A percentile compares a stretch with the other conserved stretches of the same genome.
These are phyloP conservation scores for Acacia confusa DNA, from an alignment of 306 rosid genomes.

Conservation along the genomic window DNA sequence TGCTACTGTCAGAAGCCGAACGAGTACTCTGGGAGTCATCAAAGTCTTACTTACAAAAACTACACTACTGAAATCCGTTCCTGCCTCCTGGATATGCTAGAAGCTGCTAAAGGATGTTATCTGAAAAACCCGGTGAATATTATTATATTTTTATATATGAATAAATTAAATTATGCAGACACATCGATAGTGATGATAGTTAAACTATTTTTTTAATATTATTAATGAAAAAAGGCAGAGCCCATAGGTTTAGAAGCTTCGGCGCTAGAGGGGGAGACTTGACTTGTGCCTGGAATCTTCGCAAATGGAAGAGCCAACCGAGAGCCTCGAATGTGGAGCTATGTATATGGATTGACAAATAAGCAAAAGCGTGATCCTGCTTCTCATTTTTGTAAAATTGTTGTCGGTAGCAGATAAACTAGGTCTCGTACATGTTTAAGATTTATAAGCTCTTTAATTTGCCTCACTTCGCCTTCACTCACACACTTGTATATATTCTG, in stretches of 20 bases:
- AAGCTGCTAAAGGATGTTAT: neutral
- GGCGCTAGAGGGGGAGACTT: neutral
- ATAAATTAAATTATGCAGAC: neutral
- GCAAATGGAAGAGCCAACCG: too few relatives aligned
- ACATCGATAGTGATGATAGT: constrained; percentile 15
- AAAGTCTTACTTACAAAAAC: neutral
- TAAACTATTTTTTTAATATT: neutral
- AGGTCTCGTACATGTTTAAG: neutral
- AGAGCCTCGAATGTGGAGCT: constrained; percentile 4
- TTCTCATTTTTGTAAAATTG: neutral
- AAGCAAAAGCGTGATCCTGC: neutral
- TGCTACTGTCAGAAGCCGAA: neutral
- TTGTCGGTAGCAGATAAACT: neutral
- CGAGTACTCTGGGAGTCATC: neutral
- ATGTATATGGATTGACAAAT: neutral
- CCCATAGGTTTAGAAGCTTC: constrained; percentile 73
- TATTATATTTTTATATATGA: too few relatives aligned
- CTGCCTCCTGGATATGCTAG: neutral
- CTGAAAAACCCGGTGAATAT: neutral
- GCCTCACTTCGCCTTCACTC: neutral
- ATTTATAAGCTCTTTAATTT: neutral
- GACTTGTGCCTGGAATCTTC: too few relatives aligned
- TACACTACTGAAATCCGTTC: neutral
- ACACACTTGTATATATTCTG: neutral
- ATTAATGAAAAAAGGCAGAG: constrained; percentile 4